Conservation (phyloP, 352 stramenopile genomes). For the Phytopythium kandeliae region DNA sequence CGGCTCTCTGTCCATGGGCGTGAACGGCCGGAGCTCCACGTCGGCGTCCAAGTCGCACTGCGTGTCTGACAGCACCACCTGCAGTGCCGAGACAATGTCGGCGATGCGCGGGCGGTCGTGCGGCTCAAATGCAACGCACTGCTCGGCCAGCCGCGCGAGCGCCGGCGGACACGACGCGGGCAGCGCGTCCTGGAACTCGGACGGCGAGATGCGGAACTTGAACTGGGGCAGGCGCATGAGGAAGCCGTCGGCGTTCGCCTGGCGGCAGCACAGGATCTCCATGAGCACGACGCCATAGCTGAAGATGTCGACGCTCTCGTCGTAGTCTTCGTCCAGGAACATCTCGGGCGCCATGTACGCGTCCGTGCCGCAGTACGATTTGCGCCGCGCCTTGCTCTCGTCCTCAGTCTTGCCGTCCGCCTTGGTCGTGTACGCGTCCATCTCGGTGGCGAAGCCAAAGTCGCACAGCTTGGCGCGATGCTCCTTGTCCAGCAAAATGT, state of each 20-base stretch:
- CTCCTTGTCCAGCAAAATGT: constrained; percentile 74
- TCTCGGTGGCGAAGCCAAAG: constrained; percentile 80
- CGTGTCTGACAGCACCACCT: constrained; percentile 32
- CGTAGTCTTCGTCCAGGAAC: constrained; percentile 82
- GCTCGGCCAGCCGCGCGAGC: constrained; percentile 54
- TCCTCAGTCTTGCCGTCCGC: constrained; percentile 22
- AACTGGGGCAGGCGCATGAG: constrained; percentile 75
- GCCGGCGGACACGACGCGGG: constrained; percentile 48
- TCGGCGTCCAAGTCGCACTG: constrained; percentile 7
- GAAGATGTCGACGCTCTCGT: constrained; percentile 82
- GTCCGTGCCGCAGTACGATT: constrained; percentile 85
- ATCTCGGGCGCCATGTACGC: constrained; percentile 83
- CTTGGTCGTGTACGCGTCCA: constrained; percentile 25
- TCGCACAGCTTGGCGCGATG: constrained; percentile 77
- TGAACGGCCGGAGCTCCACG: constrained; percentile 63
- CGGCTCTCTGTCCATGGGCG: constrained; percentile 43
- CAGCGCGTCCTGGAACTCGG: constrained; percentile 67
- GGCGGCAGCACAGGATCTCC: constrained; percentile 79
- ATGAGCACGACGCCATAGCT: constrained; percentile 86
- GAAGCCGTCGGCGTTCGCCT: constrained; percentile 75
- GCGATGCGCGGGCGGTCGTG: constrained; percentile 46
- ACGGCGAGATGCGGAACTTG: constrained; percentile 61
- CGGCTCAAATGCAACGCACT: constrained; percentile 77
- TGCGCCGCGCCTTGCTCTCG: constrained; percentile 41
- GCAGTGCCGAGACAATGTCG: constrained; percentile 37